Evolutionary conservation across 805 yeast species (phyloP).

Genomic region (Zygosaccharomyces bisporus): DNA sequence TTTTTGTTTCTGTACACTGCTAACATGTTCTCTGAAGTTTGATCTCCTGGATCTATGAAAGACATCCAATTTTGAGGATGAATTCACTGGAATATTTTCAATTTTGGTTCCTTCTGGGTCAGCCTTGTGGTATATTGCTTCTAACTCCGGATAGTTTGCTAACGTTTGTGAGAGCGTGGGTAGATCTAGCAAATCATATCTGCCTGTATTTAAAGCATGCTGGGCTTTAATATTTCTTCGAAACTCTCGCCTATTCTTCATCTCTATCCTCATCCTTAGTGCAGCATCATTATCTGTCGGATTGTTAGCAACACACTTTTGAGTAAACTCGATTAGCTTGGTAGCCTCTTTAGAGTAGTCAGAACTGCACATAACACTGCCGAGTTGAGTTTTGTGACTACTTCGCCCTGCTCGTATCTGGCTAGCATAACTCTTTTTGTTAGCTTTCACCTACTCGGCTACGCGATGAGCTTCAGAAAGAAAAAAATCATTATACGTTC

Average conservation of each 20-base stretch:
- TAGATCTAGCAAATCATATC: conserved; percentile 3
- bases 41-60: not conserved
- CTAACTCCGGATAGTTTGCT: not conserved
- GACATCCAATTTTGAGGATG: not conserved
- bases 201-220: not conserved
- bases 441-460: not conserved
- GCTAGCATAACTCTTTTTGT: not conserved
- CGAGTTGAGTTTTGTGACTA: not conserved
- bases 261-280: conserved; percentile 2
- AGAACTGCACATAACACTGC: not conserved
- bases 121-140: not conserved
- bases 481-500: too few species aligned
- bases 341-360: conserved; percentile 12
- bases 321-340: conserved; percentile 12
- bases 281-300: not conserved
- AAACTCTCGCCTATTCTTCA: not conserved
- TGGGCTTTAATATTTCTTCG: not conserved
- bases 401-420: not conserved
- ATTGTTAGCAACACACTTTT: not conserved
- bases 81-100: not conserved
- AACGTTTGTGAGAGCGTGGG: not conserved
- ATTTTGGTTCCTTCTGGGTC: conserved; percentile 2
- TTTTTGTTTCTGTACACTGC: not conserved
- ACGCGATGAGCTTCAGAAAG: not conserved
- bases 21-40: not conserved